Percentiles rank a stretch among this genome's conserved stretches.
Conservation (phyloP, 2,329 filamentous ascomycete species). For the Salinomyces thailandicus region DNA sequence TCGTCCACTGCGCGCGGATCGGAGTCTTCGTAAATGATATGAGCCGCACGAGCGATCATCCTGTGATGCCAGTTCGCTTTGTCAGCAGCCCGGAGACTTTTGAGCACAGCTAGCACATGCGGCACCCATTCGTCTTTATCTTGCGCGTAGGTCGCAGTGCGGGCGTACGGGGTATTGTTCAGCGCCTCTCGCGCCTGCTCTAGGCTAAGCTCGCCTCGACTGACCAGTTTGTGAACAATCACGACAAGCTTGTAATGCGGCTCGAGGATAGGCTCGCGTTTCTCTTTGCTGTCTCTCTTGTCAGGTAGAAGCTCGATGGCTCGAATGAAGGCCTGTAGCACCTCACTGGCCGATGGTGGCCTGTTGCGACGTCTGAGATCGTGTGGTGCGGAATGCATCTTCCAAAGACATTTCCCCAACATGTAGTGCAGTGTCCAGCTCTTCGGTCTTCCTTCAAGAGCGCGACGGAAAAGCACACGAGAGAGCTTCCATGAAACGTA, state of each 20-base stretch:
- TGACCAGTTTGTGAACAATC: slow-evolving; percentile 70
- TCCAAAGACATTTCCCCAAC: slow-evolving; percentile 62
- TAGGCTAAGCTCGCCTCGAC: slow-evolving; percentile 30
- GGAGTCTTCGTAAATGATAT: slow-evolving; percentile 48
- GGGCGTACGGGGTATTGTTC: slow-evolving; percentile 44
- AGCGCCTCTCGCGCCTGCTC: slow-evolving; percentile 41
- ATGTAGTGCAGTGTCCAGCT: slow-evolving; percentile 60
- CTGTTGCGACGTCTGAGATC: slow-evolving; percentile 12
- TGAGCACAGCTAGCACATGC: slow-evolving; percentile 54
- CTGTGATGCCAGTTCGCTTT: slow-evolving; percentile 94
- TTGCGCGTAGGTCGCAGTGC: slow-evolving; percentile 38
- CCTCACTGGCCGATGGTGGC: slow-evolving; percentile 30
- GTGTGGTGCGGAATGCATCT: slow-evolving; percentile 46
- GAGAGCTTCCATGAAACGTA: slow-evolving; percentile 58
- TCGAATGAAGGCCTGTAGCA: slow-evolving; percentile 47
- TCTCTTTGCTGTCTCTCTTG: slow-evolving; percentile 44
- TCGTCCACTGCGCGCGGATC: slow-evolving; percentile 3
- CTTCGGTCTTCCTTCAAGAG: slow-evolving; percentile 48
- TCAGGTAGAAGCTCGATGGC: slow-evolving; percentile 51
- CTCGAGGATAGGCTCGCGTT: slow-evolving; percentile 71
- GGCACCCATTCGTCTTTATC: slow-evolving; percentile 45
- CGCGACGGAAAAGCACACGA: slow-evolving; percentile 48
- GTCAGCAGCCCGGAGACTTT: slow-evolving; percentile 56
- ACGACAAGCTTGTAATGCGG: slow-evolving; percentile 88
- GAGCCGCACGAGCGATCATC: slow-evolving; percentile 65